phyloP scores from a whole-genome alignment of 345 rosid genomes.

The Viola odorata region DNA sequence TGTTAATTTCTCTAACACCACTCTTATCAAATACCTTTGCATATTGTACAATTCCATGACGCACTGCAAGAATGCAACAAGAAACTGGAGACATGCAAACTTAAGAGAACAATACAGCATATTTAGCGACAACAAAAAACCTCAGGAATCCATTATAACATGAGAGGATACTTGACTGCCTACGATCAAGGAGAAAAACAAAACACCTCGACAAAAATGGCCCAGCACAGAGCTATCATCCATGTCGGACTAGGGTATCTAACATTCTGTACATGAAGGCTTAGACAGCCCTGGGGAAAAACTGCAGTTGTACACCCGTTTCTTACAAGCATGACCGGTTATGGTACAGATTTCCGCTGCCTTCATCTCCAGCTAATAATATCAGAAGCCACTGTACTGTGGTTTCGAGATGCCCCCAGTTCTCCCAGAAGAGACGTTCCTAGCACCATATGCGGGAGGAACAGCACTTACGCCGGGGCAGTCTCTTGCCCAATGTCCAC shows the following conservation, averaged over 20 bases:
- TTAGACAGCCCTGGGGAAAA: not conserved
- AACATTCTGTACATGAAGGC: slow-evolving; percentile 9
- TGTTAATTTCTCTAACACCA: no score
- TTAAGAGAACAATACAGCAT: no score
- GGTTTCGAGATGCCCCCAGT: slow-evolving; percentile 43
- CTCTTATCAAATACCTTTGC: no score
- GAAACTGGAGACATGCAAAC: no score
- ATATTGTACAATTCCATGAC: no score
- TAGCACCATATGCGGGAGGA: slow-evolving; percentile 42
- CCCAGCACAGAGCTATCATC: no score
- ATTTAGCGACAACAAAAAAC: no score
- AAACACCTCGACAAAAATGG: no score
- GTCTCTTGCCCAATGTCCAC: slow-evolving; percentile 65
- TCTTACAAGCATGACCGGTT: not conserved
- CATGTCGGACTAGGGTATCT: not conserved
- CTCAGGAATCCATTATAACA: no score
- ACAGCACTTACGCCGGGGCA: slow-evolving; percentile 39
- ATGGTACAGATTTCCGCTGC: slow-evolving; percentile 8
- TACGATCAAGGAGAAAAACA: no score
- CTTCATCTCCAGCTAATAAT: not conserved
- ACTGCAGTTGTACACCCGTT: not conserved
- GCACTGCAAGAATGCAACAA: no score
- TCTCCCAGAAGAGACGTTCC: slow-evolving; percentile 34
- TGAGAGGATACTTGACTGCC: no score
- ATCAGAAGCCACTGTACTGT: slow-evolving; percentile 44